Base-by-base conservation (phyloP, 805 yeast genomes). In the Barnettozyma californica region DNA sequence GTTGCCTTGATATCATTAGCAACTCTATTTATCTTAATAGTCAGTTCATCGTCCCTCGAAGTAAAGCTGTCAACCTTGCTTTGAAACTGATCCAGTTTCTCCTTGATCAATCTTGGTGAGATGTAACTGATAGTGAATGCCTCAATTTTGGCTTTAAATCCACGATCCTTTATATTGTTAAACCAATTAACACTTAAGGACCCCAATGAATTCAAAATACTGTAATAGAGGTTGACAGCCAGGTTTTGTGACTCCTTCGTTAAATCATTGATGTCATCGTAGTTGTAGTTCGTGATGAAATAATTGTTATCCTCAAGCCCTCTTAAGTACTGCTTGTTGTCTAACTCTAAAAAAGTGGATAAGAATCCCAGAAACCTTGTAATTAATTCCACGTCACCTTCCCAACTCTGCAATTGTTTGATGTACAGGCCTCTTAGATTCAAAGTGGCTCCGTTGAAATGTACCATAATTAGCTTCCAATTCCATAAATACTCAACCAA, bases 1-100 rank as follows among this genome's bases (percentile, higher is more conserved):
- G 75, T 69, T 1, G 89, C 83, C 53, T 76, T 83, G 50, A 91
- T 79, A 62, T 89, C 96, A 53, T 80, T 78, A 2, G 80, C 69
- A 4, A 74, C 69, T 46, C 69, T 73, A 60, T 83, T 84, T 29
- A 88, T 73, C 61, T 79, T 84, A 44, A 89, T 76, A 1, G 76
- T 74, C 49, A 78, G 53, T 25, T 70, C 69, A 45, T 69, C 70
- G 50, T 72, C 68, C 29, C 68, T 66, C 14, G 57, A 60, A 16
- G 62, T 64, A 44, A 67, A 55, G 8, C 53, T 48, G 8, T 63
- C 59, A 53, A 76, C 69, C 16, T 76, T 71, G 9, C 58, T 51
- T 16, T 74, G 71, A 3, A 83, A 81, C 8, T 71, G 71, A 6
- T 68, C 66, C 20, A 90, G 63, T 52, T 87, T 86, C 31, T 75